These are phyloP conservation scores for Crataegus laevigata DNA, from an alignment of 306 rosid species.

Conservation along the genomic window DNA sequence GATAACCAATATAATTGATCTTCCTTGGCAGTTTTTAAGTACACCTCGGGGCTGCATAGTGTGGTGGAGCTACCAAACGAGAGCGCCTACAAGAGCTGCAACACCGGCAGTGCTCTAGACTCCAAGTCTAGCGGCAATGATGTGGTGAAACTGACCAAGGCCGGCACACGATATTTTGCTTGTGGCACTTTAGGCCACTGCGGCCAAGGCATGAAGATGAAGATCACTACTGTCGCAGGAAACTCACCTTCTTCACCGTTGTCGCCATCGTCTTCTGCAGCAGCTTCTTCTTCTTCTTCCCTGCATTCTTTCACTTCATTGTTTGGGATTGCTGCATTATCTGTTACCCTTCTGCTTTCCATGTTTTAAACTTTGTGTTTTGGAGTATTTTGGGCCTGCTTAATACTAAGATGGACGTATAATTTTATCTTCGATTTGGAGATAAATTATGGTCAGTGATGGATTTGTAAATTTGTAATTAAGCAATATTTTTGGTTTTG, in stretches of 20 bases:
- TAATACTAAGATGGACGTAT: neutral
- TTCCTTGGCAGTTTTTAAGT: conserved; percentile 63
- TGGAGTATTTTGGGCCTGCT: neutral
- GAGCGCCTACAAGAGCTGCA: conserved; percentile 60
- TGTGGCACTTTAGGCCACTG: conserved; percentile 86
- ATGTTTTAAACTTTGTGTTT: conserved; percentile 9
- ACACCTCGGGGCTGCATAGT: conserved; percentile 57
- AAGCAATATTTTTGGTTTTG: neutral
- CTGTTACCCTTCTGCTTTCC: conserved; percentile 6
- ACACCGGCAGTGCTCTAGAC: conserved; percentile 39
- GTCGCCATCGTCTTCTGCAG: conserved; percentile 28
- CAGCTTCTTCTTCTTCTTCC: conserved; percentile 17
- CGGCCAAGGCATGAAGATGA: conserved; percentile 75
- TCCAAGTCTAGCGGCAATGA: conserved; percentile 54
- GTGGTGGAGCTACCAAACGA: conserved; percentile 54
- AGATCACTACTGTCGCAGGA: conserved; percentile 38
- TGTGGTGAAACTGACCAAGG: conserved; percentile 43
- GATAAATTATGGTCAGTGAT: neutral
- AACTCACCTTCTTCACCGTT: conserved; percentile 42
- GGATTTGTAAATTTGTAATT: neutral
- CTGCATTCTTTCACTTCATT: conserved; percentile 13
- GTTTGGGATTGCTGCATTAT: conserved; percentile 16
- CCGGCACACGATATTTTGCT: conserved; percentile 55
- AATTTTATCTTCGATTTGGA: neutral
- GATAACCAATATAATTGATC: neutral